These are phyloP conservation scores for Podosphaera xanthii DNA, from an alignment of 2,329 filamentous ascomycete genomes.

Conservation along the genomic window DNA sequence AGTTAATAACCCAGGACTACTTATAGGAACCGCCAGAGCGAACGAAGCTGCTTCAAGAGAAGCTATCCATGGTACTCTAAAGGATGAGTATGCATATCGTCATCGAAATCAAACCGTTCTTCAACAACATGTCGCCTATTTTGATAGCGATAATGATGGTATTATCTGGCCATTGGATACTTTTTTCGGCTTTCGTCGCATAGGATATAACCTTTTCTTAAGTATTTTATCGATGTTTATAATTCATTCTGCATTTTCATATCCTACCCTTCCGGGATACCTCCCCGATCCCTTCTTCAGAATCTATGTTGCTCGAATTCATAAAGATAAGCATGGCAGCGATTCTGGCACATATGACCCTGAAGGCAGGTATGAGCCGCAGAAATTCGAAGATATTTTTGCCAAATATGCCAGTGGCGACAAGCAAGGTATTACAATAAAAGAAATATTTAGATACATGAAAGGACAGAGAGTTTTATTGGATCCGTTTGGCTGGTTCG, in stretches of 20 bases:
- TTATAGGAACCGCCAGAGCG: constrained; percentile 19
- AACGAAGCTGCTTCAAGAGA: constrained; percentile 20
- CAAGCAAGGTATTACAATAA: constrained; percentile 19
- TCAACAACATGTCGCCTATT: constrained; percentile 30
- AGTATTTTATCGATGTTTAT: constrained; percentile 24
- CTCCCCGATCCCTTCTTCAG: constrained; percentile 21
- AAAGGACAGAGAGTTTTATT: constrained; percentile 20
- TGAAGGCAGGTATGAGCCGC: constrained; percentile 25
- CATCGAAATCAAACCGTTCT: constrained; percentile 23
- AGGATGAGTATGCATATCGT: constrained; percentile 17
- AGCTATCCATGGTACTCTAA: constrained; percentile 20
- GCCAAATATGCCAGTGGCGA: constrained; percentile 21
- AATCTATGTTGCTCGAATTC: constrained; percentile 15
- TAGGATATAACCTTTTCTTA: constrained; percentile 23
- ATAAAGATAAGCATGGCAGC: constrained; percentile 22
- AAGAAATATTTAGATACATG: constrained; percentile 18
- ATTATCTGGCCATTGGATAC: constrained; percentile 30
- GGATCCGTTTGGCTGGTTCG: constrained; percentile 21
- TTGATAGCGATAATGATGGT: constrained; percentile 26
- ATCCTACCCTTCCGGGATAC: constrained; percentile 21
- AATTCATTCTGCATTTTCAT: constrained; percentile 27
- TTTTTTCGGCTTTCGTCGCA: constrained; percentile 22
- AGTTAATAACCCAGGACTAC: constrained; percentile 1
- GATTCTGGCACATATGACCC: constrained; percentile 24
- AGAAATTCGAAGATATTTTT: constrained; percentile 28